Conservation (phyloP, 129 eudicot species). For the Artemisia argyi region DNA sequence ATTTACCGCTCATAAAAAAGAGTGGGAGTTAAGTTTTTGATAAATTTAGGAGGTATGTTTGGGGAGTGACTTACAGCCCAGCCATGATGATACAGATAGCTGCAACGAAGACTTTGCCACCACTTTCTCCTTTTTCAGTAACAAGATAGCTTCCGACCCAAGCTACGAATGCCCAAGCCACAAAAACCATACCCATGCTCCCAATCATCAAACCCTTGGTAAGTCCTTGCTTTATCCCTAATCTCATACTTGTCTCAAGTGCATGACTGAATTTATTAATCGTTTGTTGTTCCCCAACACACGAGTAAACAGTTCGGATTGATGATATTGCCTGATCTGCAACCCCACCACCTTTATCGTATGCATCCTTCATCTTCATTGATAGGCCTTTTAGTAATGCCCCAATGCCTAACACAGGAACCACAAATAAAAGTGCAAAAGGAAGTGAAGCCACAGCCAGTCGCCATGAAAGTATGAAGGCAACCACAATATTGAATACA, state of each 20-base stretch:
- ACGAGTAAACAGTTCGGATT: conserved; percentile 70
- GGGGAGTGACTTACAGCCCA: conserved; percentile 62
- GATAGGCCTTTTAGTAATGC: conserved; percentile 51
- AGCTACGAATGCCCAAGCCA: conserved; percentile 65
- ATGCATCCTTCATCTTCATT: conserved; percentile 52
- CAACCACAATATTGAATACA: conserved; percentile 40
- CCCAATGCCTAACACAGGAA: conserved; percentile 63
- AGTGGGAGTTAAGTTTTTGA: too few species aligned
- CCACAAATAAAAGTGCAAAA: conserved; percentile 48
- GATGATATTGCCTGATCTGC: conserved; percentile 86
- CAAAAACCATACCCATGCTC: conserved; percentile 73
- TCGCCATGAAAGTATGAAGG: conserved; percentile 79
- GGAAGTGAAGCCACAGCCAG: conserved; percentile 65
- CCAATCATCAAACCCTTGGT: conserved; percentile 76
- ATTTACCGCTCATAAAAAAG: too few species aligned
- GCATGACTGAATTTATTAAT: conserved; percentile 52
- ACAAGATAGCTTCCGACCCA: conserved; percentile 78
- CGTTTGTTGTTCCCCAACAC: conserved; percentile 68
- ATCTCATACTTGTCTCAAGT: conserved; percentile 51
- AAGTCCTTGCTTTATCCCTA: conserved; percentile 65
- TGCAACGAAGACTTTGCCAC: conserved; percentile 64
- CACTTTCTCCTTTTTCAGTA: conserved; percentile 59
- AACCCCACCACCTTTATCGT: conserved; percentile 68
- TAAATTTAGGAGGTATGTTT: background rate
- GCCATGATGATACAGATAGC: conserved; percentile 53